These are phyloP conservation scores for Penicillium concentricum DNA, from an alignment of 2,329 filamentous ascomycete genomes.

Conservation along the genomic window DNA sequence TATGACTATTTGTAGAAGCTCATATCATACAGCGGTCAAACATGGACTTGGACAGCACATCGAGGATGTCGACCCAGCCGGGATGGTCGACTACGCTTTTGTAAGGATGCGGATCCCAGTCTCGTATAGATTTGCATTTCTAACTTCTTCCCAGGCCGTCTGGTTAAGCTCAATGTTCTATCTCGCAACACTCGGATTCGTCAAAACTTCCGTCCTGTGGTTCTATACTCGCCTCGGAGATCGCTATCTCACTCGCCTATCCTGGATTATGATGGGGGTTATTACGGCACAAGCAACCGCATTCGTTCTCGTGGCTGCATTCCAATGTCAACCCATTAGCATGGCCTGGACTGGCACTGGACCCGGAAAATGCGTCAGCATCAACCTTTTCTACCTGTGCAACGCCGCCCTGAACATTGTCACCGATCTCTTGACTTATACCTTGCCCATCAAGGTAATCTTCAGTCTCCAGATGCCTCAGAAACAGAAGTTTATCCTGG, in stretches of 20 bases:
- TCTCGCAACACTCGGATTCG: constrained; percentile 47
- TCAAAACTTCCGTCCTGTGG: constrained; percentile 50
- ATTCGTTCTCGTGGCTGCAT: constrained; percentile 45
- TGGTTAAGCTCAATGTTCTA: constrained; percentile 53
- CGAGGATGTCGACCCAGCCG: constrained; percentile 9
- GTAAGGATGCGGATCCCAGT: constrained; percentile 4
- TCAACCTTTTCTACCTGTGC: constrained; percentile 53
- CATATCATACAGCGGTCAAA: constrained; percentile 16
- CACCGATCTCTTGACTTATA: constrained; percentile 58
- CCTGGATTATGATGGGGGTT: constrained; percentile 43
- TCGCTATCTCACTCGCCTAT: constrained; percentile 34
- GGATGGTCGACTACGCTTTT: constrained; percentile 19
- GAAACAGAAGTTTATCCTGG: constrained; percentile 49
- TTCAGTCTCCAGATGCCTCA: constrained; percentile 47
- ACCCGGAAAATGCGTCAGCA: constrained; percentile 45
- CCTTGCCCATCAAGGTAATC: constrained; percentile 52
- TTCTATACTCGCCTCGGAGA: constrained; percentile 49
- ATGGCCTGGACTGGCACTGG: constrained; percentile 41
- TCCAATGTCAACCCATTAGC: constrained; percentile 46
- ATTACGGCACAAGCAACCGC: constrained; percentile 42
- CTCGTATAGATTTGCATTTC: background rate
- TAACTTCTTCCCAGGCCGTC: constrained; percentile 34
- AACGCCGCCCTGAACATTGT: constrained; percentile 60
- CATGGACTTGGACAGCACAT: constrained; percentile 22
- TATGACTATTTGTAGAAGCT: background rate